These are phyloP conservation scores for Cadophora sp. DNA, from an alignment of 2,329 filamentous ascomycete genomes.

Conservation along the genomic window DNA sequence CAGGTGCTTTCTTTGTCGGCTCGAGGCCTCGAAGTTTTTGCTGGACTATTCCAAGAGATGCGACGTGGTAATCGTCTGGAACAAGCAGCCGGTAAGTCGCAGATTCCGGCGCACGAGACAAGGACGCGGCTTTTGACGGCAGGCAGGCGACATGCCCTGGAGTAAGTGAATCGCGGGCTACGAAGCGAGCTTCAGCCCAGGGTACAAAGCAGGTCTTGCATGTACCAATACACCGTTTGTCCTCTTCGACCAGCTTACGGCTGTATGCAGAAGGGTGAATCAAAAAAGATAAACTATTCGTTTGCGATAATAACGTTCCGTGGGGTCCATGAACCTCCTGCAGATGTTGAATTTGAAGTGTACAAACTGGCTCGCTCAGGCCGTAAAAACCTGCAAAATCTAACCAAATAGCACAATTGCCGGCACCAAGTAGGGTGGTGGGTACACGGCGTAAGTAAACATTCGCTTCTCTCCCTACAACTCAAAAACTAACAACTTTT, in stretches of 20 bases:
- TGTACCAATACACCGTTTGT: no score
- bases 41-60: not conserved
- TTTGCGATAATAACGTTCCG: no score
- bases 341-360: no score
- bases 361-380: not conserved
- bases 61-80: not conserved
- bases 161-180: not conserved
- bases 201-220: no score
- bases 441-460: no score
- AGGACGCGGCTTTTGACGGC: not conserved
- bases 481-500: no score
- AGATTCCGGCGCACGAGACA: not conserved
- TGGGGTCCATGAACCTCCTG: no score
- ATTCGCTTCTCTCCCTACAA: no score
- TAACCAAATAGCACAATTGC: not conserved
- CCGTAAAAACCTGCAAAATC: not conserved
- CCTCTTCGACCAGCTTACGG: no score
- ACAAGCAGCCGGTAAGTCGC: not conserved
- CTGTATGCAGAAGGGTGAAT: no score
- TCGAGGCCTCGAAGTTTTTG: not conserved
- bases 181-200: not conserved
- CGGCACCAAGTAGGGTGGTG: no score
- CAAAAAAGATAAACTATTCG: no score
- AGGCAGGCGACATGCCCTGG: not conserved
- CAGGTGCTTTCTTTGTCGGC: not conserved